Percentiles rank a stretch among this genome's conserved stretches.
phyloP scores from a whole-genome alignment of 306 rosid species.

The Begonia loranthoides region DNA sequence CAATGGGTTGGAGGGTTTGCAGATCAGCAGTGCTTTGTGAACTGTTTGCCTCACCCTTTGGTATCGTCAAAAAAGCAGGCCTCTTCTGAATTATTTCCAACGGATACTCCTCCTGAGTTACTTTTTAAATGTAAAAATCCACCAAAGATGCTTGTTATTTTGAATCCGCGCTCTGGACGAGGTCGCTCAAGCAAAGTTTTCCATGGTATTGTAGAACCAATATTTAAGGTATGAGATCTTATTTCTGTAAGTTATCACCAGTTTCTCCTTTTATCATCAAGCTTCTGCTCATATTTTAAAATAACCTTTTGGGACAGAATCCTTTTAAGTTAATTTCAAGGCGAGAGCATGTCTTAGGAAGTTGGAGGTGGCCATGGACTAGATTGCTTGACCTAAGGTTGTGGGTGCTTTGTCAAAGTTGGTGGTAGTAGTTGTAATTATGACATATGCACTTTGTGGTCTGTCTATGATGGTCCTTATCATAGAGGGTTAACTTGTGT shows the following conservation, averaged over 20 bases:
- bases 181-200: conserved; percentile 97
- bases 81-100: conserved; percentile 69
- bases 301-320: neutral
- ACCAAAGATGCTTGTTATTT: conserved; percentile 89
- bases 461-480: too few relatives aligned
- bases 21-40: conserved; percentile 83
- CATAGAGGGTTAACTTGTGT: too few relatives aligned
- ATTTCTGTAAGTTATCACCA: neutral
- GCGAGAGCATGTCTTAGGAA: too few relatives aligned
- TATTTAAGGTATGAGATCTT: conserved; percentile 51
- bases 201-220: conserved; percentile 74
- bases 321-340: too few relatives aligned
- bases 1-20: conserved; percentile 98
- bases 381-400: too few relatives aligned
- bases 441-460: too few relatives aligned
- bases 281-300: neutral
- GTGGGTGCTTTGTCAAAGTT: too few relatives aligned
- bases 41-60: conserved; percentile 95
- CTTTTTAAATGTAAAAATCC: conserved; percentile 89
- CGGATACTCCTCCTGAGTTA: conserved; percentile 87
- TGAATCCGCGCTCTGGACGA: conserved; percentile 91
- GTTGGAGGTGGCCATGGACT: too few relatives aligned
- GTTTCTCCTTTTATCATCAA: neutral
- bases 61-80: conserved; percentile 91
- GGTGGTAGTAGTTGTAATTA: too few relatives aligned